Conservation (phyloP, 352 stramenopile genomes). For the Pythium brassicae region DNA sequence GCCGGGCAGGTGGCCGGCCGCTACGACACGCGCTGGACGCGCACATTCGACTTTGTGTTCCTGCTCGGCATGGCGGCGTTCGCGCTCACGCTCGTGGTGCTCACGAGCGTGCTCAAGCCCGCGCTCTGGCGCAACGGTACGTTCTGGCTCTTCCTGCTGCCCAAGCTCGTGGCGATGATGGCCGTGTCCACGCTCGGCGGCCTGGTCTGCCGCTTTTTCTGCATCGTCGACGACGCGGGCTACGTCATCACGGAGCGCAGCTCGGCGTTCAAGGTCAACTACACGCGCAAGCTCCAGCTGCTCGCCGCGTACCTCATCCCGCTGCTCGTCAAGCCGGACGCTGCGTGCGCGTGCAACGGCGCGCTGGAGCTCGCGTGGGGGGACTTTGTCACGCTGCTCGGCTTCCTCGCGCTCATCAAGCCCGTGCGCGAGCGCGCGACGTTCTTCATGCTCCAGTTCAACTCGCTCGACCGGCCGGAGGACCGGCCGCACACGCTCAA, state of each 20-base stretch:
- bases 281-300: constrained; percentile 80
- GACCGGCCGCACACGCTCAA: constrained; percentile 74
- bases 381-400: constrained; percentile 78
- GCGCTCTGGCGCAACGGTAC: constrained; percentile 56
- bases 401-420: constrained; percentile 83
- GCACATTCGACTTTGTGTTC: constrained; percentile 84
- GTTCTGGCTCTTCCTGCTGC: constrained; percentile 81
- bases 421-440: constrained; percentile 72
- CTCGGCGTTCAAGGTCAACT: constrained; percentile 86
- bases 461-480: constrained; percentile 80
- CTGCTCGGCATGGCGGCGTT: constrained; percentile 60
- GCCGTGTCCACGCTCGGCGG: constrained; percentile 68
- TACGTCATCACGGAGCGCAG: constrained; percentile 83
- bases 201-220: constrained; percentile 80
- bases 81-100: constrained; percentile 29
- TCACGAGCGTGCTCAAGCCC: constrained; percentile 58
- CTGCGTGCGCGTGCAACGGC: constrained; percentile 41
- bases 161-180: constrained; percentile 83
- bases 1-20: constrained; percentile 69
- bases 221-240: constrained; percentile 70
- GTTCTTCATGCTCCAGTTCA: constrained; percentile 88
- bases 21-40: constrained; percentile 82
- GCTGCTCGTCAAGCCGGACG: constrained; percentile 64
- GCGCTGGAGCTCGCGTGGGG: constrained; percentile 70
- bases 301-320: constrained; percentile 79